phyloP scores from a whole-genome alignment of 495 filamentous ascomycete genomes.

The Acidomyces sp. region DNA sequence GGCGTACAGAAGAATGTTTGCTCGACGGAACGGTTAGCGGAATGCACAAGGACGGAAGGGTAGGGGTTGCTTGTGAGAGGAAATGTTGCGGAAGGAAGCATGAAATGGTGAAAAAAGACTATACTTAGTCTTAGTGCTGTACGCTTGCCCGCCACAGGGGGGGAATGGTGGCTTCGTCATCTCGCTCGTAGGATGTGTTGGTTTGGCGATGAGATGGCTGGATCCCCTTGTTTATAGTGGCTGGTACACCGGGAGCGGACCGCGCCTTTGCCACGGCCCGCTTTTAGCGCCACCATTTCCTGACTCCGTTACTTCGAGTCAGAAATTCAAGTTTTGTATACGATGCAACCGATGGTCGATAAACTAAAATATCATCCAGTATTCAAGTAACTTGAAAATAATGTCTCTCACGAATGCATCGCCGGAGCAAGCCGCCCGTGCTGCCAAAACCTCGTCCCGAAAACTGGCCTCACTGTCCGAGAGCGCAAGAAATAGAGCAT shows the following conservation, averaged over 20 bases:
- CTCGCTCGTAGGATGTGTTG: background rate
- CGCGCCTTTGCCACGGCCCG: too few relatives aligned
- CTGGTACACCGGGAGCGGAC: too few relatives aligned
- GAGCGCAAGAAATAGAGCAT: constrained; percentile 58
- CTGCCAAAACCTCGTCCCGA: constrained; percentile 27
- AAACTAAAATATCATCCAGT: too few relatives aligned
- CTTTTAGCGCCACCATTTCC: too few relatives aligned
- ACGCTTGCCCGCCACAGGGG: too few relatives aligned
- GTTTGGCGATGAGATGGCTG: too few relatives aligned
- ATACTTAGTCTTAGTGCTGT: constrained; percentile 8
- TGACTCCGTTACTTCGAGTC: too few relatives aligned
- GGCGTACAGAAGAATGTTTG: constrained; percentile 1
- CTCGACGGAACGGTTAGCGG: constrained; percentile 2
- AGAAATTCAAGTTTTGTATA: too few relatives aligned
- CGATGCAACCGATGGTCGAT: too few relatives aligned
- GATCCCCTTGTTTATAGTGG: too few relatives aligned
- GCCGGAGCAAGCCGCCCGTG: constrained; percentile 27
- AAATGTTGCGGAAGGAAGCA: constrained; percentile 2
- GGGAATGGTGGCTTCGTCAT: too few relatives aligned
- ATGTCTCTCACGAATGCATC: constrained; percentile 35
- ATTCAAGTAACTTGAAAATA: too few relatives aligned
- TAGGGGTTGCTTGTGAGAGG: constrained; percentile 9
- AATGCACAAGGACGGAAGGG: background rate
- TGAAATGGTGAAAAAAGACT: constrained; percentile 3
- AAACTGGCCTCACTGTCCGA: constrained; percentile 28